Evolutionary conservation across 345 rosid species (phyloP).

Genomic region (Aquilaria malaccensis): DNA sequence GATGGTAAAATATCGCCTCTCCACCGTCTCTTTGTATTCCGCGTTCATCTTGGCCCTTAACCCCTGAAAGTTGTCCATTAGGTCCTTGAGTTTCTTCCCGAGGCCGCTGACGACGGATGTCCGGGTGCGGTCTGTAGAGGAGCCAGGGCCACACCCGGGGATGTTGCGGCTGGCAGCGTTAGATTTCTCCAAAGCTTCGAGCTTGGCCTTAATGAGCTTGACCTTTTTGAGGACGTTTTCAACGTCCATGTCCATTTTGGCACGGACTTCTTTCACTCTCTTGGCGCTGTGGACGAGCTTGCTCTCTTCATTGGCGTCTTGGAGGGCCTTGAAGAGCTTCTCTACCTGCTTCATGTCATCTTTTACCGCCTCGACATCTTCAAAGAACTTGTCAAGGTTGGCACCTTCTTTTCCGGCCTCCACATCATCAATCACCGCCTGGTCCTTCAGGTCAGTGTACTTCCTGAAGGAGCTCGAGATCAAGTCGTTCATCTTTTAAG

Average conservation of each 20-base stretch:
- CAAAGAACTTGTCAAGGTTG: constrained; percentile 72
- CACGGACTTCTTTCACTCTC: constrained; percentile 47
- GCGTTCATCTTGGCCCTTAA: constrained; percentile 44
- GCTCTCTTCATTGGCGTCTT: constrained; percentile 76
- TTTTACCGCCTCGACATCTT: constrained; percentile 66
- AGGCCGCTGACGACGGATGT: constrained; percentile 65
- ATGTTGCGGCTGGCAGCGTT: constrained; percentile 48
- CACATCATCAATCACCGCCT: constrained; percentile 45
- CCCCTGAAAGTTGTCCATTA: constrained; percentile 70
- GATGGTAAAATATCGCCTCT: constrained; percentile 69
- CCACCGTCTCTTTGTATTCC: constrained; percentile 75
- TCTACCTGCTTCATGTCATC: constrained; percentile 58
- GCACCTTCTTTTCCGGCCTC: constrained; percentile 58
- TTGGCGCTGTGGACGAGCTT: constrained; percentile 55
- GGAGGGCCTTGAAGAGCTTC: constrained; percentile 48
- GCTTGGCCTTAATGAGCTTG: constrained; percentile 61
- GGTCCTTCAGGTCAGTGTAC: constrained; percentile 60
- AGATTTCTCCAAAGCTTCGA: constrained; percentile 58
- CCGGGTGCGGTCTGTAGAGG: constrained; percentile 77
- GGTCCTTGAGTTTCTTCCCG: constrained; percentile 65
- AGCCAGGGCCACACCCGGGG: constrained; percentile 79
- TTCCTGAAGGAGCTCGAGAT: constrained; percentile 74
- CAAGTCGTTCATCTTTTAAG: constrained; percentile 67
- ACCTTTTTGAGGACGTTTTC: constrained; percentile 57
- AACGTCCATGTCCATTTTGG: constrained; percentile 58